Conservation (phyloP, 805 yeast species). For the Peterozyma toletana region DNA sequence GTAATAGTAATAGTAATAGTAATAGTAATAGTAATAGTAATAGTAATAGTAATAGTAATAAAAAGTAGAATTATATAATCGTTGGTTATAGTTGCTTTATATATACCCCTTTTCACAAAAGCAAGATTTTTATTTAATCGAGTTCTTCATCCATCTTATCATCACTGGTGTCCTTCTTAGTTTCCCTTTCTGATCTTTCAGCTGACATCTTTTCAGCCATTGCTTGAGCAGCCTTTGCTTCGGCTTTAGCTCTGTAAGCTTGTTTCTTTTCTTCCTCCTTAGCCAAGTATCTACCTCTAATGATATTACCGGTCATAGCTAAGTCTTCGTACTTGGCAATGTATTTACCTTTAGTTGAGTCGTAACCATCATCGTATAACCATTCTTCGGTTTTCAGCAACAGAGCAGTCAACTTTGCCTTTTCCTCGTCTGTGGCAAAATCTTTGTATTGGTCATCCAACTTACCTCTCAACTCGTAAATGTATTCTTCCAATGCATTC, state of each 20-base stretch:
- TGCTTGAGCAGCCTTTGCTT: slow-evolving; percentile 76
- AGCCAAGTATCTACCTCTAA: slow-evolving; percentile 90
- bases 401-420: slow-evolving; percentile 64
- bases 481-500: slow-evolving; percentile 97
- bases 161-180: slow-evolving; percentile 31
- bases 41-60: slow-evolving; percentile 1
- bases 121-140: slow-evolving; percentile 11
- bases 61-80: slow-evolving; percentile 2
- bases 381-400: slow-evolving; percentile 91
- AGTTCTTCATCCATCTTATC: slow-evolving; percentile 26
- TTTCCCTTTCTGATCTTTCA: slow-evolving; percentile 51
- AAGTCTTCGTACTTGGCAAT: slow-evolving; percentile 97
- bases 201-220: slow-evolving; percentile 82
- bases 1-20: not conserved
- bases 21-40: not conserved
- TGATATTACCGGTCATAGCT: slow-evolving; percentile 88
- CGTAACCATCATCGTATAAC: slow-evolving; percentile 97
- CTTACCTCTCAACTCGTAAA: slow-evolving; percentile 95
- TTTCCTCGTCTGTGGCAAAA: slow-evolving; percentile 89
- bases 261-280: slow-evolving; percentile 95
- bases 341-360: slow-evolving; percentile 92
- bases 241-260: slow-evolving; percentile 78
- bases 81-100: too few relatives aligned
- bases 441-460: slow-evolving; percentile 84
- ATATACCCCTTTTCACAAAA: too few relatives aligned